Evolutionary conservation across 768 basidiomycete species (phyloP), one percentile per base, ranked within the genome.

Genomic region (Boletus eberwhitei): DNA sequence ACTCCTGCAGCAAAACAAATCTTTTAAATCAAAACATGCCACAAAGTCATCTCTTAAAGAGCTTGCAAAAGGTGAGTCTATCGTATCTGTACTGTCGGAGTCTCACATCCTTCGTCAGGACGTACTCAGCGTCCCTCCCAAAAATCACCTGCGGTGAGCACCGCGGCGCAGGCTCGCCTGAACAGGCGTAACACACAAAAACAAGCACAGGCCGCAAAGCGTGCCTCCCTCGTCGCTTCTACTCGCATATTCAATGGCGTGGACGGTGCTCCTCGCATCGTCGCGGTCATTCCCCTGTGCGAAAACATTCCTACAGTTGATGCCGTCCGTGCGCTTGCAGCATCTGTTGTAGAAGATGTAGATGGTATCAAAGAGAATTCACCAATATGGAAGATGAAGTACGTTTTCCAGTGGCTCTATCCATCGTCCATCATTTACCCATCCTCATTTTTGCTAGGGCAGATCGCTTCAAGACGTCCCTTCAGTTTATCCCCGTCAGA

Each of bases 11-110:
- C 75, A 84, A 78, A 97, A 98, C 73, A 98, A 98, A 71, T 61
- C 81, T 2, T 98, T 90, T 79, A 98, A 98, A 74, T 92, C 92
- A 2, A 90, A 86, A 68, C 90, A 94, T 76, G 82, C 93, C 2
- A 83, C 90, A 13, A 97, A 97, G 73, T 84, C 88, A 1, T 78
- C 88, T 0, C 64, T 97, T 37, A 93, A 89, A 71, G 90, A 91
- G 42, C 80, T 82, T 40, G 85, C 91, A 32, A 96, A 96, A 78
- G 94, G 93, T 85, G 41, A 35, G 66, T 44, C 26, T 16, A 13
- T 53, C 35, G 17, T 47, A n/a, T 42, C 31, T 26, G 31, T 37
- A 37, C 48, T 24, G 2, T 38, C 19, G 2, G 5, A 2, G 39
- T 11, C 39, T 57, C 58, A 17, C 35, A n/a, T 8, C 4, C 26